Percentiles rank a stretch among this genome's conserved stretches.
These are phyloP conservation scores for Agarophyton chilense DNA, from an alignment of 23 red algal species.

Conservation along the genomic window DNA sequence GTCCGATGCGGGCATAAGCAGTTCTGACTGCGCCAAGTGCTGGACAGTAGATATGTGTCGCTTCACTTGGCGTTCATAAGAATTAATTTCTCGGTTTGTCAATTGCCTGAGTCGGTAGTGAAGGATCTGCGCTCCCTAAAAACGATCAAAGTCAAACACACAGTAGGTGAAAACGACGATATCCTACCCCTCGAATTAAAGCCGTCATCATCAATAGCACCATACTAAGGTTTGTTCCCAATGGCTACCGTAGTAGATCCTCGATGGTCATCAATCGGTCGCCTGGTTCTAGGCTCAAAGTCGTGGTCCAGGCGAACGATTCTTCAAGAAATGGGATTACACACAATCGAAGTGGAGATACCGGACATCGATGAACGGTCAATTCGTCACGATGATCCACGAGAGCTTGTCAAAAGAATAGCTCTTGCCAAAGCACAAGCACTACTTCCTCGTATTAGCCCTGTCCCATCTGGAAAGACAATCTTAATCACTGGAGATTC, in stretches of 20 bases:
- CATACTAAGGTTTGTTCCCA: too few species aligned
- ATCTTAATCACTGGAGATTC: conserved; percentile 81
- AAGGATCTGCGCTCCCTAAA: too few species aligned
- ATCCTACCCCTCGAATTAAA: too few species aligned
- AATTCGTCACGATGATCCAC: conserved; percentile 71
- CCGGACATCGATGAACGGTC: conserved; percentile 82
- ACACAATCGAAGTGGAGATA: conserved; percentile 42
- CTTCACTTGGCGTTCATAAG: too few species aligned
- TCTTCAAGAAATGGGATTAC: conserved; percentile 52
- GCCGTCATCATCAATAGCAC: too few species aligned
- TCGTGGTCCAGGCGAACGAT: conserved; percentile 85
- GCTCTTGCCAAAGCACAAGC: conserved; percentile 79
- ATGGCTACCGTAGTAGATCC: not conserved
- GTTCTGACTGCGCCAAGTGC: too few species aligned
- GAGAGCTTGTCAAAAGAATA: conserved; percentile 65
- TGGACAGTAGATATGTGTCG: too few species aligned
- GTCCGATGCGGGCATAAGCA: too few species aligned
- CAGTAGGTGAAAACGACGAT: too few species aligned
- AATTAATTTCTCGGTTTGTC: too few species aligned
- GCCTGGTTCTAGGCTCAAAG: conserved; percentile 86
- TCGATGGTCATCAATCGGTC: conserved; percentile 10
- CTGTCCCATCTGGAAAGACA: not conserved
- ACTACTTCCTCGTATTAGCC: conserved; percentile 28
- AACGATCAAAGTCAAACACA: too few species aligned
- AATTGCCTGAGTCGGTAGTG: too few species aligned